These are phyloP conservation scores for Leptographium lundbergii DNA, from an alignment of 2,329 filamentous ascomycete species.

Conservation along the genomic window DNA sequence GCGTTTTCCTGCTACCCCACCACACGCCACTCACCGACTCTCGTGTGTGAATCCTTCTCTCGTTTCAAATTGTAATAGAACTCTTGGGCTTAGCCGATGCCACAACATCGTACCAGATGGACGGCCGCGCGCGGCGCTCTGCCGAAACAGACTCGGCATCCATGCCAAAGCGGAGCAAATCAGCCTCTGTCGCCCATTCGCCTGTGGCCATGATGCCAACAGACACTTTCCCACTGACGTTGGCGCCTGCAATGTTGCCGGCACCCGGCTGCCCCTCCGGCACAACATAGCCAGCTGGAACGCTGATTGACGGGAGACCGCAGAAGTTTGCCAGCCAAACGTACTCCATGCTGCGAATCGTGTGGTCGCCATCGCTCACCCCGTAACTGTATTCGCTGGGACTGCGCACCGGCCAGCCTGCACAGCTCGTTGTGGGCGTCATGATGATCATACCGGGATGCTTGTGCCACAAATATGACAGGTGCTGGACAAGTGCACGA, in stretches of 20 bases:
- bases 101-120: slow-evolving; percentile 33
- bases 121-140: slow-evolving; percentile 21
- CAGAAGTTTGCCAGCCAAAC: slow-evolving; percentile 40
- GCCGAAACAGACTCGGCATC: slow-evolving; percentile 30
- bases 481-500: slow-evolving; percentile 56
- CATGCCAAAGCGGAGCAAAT: slow-evolving; percentile 33
- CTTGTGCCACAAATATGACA: slow-evolving; percentile 50
- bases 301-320: slow-evolving; percentile 31
- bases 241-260: slow-evolving; percentile 20
- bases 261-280: slow-evolving; percentile 21
- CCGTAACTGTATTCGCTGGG: slow-evolving; percentile 25
- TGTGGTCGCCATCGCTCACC: slow-evolving; percentile 32
- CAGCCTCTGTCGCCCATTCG: slow-evolving; percentile 40
- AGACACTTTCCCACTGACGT: slow-evolving; percentile 28
- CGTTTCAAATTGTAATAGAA: neutral
- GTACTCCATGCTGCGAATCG: slow-evolving; percentile 34
- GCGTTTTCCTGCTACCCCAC: neutral
- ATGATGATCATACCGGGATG: slow-evolving; percentile 60
- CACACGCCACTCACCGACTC: neutral
- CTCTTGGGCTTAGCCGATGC: slow-evolving; percentile 18
- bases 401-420: slow-evolving; percentile 29
- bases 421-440: slow-evolving; percentile 49
- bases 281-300: slow-evolving; percentile 31
- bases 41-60: neutral
- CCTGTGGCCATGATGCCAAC: slow-evolving; percentile 43